Base-by-base conservation (phyloP, 1,139 yeast genomes). In the Yamadazyma aaseri region DNA sequence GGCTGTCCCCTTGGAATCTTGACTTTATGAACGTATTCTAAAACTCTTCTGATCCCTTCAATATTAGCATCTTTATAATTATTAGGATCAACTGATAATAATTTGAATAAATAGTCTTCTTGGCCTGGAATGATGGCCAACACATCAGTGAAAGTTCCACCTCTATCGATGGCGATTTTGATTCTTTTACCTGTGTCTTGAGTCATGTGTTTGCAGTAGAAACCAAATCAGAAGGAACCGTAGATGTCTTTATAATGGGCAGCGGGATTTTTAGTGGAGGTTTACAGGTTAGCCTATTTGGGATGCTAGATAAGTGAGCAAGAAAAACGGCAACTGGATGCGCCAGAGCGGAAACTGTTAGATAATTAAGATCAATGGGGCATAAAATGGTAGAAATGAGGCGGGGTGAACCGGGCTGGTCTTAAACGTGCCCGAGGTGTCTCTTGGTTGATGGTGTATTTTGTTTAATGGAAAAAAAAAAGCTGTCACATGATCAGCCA, bases 101-200 rank as follows among this genome's bases (percentile, higher is more conserved):
- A 32, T 34, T 50, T 50, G 41, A 50, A 50, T 10, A 40, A 34
- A 26, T 41, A 45, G 20, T 41, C 45, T 18, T 33, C 36, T 29
- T 41, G 41, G 2, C 44, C 44, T 2, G 45, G 45, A 23, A 41
- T 41, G 5, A 37, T 41, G 13, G 42, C 45, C 13, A 45, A 36
- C 13, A 50, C 47, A 35, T 50, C 55, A 16, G 52, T 47, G 34
- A 50, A 50, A 7, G 55, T 48, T 23, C 55, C 54, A 33, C 54
- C 55, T 23, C 55, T 35, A 33, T 50, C 55, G 9, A 49, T 49
- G 26, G 51, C 41, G 26, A 46, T 42, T 26, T 31, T 34, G 23
- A 44, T 41, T 29, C 36, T 35, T n/a, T 31, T 25, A 15, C 36
- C 40, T 2, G 26, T 28, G 13, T 20, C 18, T 16, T 31, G 26